phyloP scores from a whole-genome alignment of 2,329 filamentous ascomycete species.

The Paraphoma chrysanthemicola region DNA sequence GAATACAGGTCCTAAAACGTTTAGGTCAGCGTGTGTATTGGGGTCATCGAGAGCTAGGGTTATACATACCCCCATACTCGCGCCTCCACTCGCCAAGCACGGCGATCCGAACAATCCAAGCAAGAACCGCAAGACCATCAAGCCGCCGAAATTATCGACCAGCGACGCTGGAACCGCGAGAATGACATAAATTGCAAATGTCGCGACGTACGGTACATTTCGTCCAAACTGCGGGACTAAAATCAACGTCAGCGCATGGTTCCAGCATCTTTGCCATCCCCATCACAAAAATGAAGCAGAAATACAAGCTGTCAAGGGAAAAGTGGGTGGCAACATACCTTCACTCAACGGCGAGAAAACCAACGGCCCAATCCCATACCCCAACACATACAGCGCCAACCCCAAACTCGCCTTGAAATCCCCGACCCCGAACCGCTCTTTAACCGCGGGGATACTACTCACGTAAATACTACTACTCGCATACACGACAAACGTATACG shows the following conservation, averaged over 20 bases:
- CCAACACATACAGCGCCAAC: slow-evolving; percentile 59
- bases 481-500: slow-evolving; percentile 61
- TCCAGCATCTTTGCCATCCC: too few relatives aligned
- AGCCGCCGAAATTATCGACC: slow-evolving; percentile 60
- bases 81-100: slow-evolving; percentile 65
- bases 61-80: slow-evolving; percentile 46
- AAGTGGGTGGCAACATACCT: too few relatives aligned
- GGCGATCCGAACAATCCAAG: slow-evolving; percentile 64
- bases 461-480: slow-evolving; percentile 59
- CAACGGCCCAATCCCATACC: slow-evolving; percentile 55
- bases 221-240: slow-evolving; percentile 56
- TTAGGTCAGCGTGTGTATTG: neutral
- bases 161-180: slow-evolving; percentile 57
- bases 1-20: slow-evolving; percentile 54
- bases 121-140: slow-evolving; percentile 61
- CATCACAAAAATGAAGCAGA: too few relatives aligned
- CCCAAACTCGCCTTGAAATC: slow-evolving; percentile 57
- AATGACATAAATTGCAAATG: slow-evolving; percentile 57
- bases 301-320: too few relatives aligned
- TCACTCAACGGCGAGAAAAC: slow-evolving; percentile 56
- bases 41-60: too few relatives aligned
- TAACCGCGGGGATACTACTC: slow-evolving; percentile 48
- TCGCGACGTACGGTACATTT: slow-evolving; percentile 58
- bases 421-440: slow-evolving; percentile 53
- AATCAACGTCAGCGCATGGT: neutral